Evolutionary conservation across 139 green algal species (phyloP).

Genomic region (Klebsormidium nitens): DNA sequence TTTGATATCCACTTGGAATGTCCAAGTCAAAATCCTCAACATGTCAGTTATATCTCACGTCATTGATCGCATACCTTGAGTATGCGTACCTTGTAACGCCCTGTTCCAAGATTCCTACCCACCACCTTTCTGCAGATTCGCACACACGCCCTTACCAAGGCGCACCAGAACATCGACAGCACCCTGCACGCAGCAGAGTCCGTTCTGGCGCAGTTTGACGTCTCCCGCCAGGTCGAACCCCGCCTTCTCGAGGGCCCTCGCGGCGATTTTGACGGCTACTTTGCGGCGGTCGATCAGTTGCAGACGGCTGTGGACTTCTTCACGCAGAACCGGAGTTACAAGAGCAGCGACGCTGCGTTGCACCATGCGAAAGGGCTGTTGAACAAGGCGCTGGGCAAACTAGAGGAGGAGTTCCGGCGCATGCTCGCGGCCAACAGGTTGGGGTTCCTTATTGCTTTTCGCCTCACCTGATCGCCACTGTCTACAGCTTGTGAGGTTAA

Average conservation of each 20-base stretch:
- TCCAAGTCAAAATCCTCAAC: too few species aligned
- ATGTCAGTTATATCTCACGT: too few species aligned
- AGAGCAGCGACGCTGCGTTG: constrained; percentile 10
- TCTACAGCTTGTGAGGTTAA: too few species aligned
- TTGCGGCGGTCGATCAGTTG: constrained; percentile 18
- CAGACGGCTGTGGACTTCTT: constrained; percentile 28
- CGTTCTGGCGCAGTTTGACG: constrained; percentile 19
- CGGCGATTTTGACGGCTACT: constrained; percentile 13
- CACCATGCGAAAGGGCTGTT: constrained; percentile 7
- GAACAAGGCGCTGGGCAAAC: constrained; percentile 22
- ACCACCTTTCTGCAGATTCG: constrained; percentile 19
- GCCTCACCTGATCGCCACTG: too few species aligned
- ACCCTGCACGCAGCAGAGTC: constrained; percentile 10
- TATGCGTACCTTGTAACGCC: too few species aligned
- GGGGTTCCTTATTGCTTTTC: too few species aligned
- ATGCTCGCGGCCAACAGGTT: constrained; percentile 20
- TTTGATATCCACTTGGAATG: too few species aligned
- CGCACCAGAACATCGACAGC: constrained; percentile 19
- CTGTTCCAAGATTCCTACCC: too few species aligned
- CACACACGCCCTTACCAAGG: constrained; percentile 2
- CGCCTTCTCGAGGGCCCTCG: constrained; percentile 4
- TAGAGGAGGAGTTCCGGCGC: constrained; percentile 22
- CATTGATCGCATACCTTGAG: too few species aligned
- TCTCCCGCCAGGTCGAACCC: constrained; percentile 26
- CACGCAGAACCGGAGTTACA: constrained; percentile 17